Base-by-base conservation (phyloP, 768 basidiomycete species). In the Cantharellus cinnabarinus region DNA sequence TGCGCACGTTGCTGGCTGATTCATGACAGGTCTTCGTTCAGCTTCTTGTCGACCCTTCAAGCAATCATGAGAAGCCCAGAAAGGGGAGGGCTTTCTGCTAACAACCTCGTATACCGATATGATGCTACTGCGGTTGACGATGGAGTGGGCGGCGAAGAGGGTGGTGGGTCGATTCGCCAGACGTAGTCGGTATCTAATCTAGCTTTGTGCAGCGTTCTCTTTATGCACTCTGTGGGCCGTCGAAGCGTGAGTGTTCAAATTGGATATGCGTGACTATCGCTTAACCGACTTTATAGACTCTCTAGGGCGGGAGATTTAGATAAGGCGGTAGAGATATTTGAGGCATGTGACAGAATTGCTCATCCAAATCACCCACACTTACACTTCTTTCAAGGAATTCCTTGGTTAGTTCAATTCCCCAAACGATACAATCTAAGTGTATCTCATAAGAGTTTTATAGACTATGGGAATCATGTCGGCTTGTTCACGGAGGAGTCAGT, bases 61-160 rank as follows among this genome's bases (percentile, higher is more conserved):
- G 77, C 79, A 56, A 87, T 97, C 60, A 66, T 97, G 71, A 84
- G 78, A 68, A 82, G 85, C 35, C 89, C 86, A 0, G 91, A 97
- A 68, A 78, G 86, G 58, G 93, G 91, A 0, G 93, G 93, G 38
- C 73, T 95, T 67, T 89, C 85, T 3, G 86, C 89, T 1, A 95
- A 95, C 68, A 83, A 67, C 57, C 65, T 68, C 15, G 70, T 71
- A 40, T 64, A 48, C 56, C 55, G 62, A 4, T 97, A 97, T 69
- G 89, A 98, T 67, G 82, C 85, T 7, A 71, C 69, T 35, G 85
- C 85, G 68, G 81, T 87, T 0, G 83, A 86, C 60, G 94, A 97
- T 65, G 94, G 94, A 4, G 89, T 97, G 7, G 93, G 94, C 1
- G 91, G 93, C 1, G 89, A 94, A 63, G 93, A 95, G 70, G 93